Evolutionary conservation across 148 eudicot genomes (phyloP).

Genomic region (Polygonum aviculare): DNA sequence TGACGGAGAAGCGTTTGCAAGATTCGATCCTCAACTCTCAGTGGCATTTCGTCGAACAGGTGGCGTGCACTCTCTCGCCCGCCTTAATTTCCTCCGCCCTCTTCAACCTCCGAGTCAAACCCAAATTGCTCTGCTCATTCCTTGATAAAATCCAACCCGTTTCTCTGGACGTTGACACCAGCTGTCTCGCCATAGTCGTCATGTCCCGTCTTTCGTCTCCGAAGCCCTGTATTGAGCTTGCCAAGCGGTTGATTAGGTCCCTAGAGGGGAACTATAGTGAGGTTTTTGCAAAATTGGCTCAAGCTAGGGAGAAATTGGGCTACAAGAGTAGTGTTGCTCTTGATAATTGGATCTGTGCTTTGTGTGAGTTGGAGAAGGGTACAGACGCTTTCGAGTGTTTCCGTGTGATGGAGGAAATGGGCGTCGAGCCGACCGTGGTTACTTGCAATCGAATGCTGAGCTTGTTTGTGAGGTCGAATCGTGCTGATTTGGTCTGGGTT

Average conservation of each 20-base stretch:
- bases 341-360: slow-evolving; percentile 41
- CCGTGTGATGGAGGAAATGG: slow-evolving; percentile 40
- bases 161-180: slow-evolving; percentile 19
- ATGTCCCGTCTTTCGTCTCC: slow-evolving; percentile 30
- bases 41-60: slow-evolving; percentile 66
- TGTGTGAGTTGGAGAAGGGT: slow-evolving; percentile 41
- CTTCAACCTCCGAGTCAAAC: slow-evolving; percentile 35
- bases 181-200: slow-evolving; percentile 36
- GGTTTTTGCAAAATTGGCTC: slow-evolving; percentile 27
- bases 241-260: slow-evolving; percentile 19
- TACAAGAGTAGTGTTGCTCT: slow-evolving; percentile 28
- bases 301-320: slow-evolving; percentile 27
- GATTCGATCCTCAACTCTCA: slow-evolving; percentile 31
- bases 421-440: slow-evolving; percentile 36
- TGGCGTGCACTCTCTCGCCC: slow-evolving; percentile 26
- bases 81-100: slow-evolving; percentile 29
- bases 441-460: slow-evolving; percentile 58
- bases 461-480: slow-evolving; percentile 37
- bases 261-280: slow-evolving; percentile 9
- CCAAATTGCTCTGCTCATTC: slow-evolving; percentile 28
- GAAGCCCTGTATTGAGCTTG: slow-evolving; percentile 28
- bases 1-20: slow-evolving; percentile 15
- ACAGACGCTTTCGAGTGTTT: slow-evolving; percentile 44
- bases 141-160: slow-evolving; percentile 19
- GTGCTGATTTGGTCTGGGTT: slow-evolving; percentile 41